Conservation (phyloP, 371 early-diverging fungal species). For the Mucor velutinosus region DNA sequence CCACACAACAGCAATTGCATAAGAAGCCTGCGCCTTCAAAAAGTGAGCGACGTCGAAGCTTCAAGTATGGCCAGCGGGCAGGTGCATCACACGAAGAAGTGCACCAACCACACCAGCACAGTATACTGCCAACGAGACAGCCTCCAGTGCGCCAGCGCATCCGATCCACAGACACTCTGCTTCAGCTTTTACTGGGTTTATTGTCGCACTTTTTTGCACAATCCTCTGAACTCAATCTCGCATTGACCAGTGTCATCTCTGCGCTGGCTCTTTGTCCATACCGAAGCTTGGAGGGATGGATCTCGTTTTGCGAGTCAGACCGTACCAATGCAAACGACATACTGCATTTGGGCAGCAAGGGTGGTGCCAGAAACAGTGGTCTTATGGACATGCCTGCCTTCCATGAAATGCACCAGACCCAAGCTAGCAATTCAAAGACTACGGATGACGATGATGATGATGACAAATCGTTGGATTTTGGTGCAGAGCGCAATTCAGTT, state of each 20-base stretch:
- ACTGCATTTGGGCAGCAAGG: conserved; percentile 12
- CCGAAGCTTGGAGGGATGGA: conserved; percentile 79
- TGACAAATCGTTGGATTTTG: conserved; percentile 54
- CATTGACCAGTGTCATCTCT: conserved; percentile 85
- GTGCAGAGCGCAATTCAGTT: conserved; percentile 35
- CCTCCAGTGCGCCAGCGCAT: conserved; percentile 46
- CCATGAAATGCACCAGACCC: background rate
- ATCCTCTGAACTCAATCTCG: conserved; percentile 86
- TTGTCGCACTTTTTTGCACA: conserved; percentile 84
- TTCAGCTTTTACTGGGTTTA: conserved; percentile 65
- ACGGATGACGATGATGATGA: conserved; percentile 48
- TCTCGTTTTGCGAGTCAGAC: conserved; percentile 71
- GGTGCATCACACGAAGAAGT: background rate
- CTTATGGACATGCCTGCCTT: background rate
- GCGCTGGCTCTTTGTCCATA: conserved; percentile 79
- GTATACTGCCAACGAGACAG: background rate
- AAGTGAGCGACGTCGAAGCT: conserved; percentile 56
- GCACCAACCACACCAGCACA: background rate
- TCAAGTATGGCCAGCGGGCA: conserved; percentile 59
- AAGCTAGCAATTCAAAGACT: background rate
- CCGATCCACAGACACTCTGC: conserved; percentile 62
- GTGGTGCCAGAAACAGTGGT: background rate
- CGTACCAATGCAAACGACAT: conserved; percentile 53
- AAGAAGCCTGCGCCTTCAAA: conserved; percentile 41
- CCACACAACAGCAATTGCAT: background rate